phyloP scores from a whole-genome alignment of 768 basidiomycete species.

The Suillus bovinus region DNA sequence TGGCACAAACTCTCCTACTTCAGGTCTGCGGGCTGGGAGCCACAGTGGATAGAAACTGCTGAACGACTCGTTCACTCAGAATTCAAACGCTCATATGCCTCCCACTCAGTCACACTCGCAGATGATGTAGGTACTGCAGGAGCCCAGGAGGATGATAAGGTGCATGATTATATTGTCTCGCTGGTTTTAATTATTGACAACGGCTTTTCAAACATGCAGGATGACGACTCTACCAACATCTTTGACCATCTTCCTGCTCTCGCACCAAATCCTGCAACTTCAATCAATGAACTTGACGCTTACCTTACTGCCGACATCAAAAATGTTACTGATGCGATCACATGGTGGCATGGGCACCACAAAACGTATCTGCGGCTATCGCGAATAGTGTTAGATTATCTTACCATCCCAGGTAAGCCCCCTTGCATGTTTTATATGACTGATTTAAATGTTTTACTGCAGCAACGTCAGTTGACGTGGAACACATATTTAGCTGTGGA shows the following conservation, averaged over 20 bases:
- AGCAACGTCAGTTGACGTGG: too few species aligned
- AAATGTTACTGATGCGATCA: not conserved
- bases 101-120: not conserved
- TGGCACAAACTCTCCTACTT: constrained; percentile 31
- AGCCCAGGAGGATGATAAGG: constrained; percentile 4
- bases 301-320: not conserved
- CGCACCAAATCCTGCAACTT: constrained; percentile 24
- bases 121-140: constrained; percentile 8
- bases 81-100: constrained; percentile 13
- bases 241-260: too few species aligned
- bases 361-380: not conserved
- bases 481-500: too few species aligned
- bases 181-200: constrained; percentile 28
- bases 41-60: constrained; percentile 28
- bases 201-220: constrained; percentile 20
- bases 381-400: not conserved
- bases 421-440: not conserved
- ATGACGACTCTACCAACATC: not conserved
- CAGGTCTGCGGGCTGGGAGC: constrained; percentile 23
- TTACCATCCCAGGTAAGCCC: not conserved
- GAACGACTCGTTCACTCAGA: constrained; percentile 21
- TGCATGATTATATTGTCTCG: constrained; percentile 16
- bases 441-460: too few species aligned
- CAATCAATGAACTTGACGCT: not conserved
- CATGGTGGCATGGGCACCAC: not conserved